Base-by-base conservation (phyloP, 495 filamentous ascomycete genomes). In the Trichoderma asperelloides region DNA sequence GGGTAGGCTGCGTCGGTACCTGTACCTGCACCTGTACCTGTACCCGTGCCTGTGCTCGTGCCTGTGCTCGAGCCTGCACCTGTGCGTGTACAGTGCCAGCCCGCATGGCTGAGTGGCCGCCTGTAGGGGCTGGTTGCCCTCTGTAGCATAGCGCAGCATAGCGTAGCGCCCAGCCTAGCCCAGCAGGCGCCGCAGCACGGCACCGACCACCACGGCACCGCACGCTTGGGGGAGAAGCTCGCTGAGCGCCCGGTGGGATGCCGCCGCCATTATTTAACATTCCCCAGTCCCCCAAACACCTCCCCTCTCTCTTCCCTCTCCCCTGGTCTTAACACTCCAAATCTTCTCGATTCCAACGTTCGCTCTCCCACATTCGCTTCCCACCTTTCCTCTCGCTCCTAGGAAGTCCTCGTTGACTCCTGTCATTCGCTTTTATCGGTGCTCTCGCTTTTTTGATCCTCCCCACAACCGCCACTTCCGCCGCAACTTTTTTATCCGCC, bases 331-430 rank as follows among this genome's bases (percentile, higher is more conserved):
- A 37, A 55, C 27, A 27, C 23, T 60, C 27, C 55, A 60, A 55
- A 60, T 15, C 55, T 28, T 60, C 27, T 60, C 55, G 23, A 60
- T 25, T 28, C 55, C 33, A 60, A 60, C 55, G 55, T 21, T 60
- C 55, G 55, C 71, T 72, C 77, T 76, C 78, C 78, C 79, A 81
- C 80, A 71, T 73, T 82, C 80, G 80, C 81, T 83, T 79, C 79
- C 75, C 41, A n/a, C n/a, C 41, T 21, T 70, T 73, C 74, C 77
- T 72, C 69, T 63, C 70, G 69, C 73, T 72, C 72, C 70, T 72
- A 83, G 84, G 84, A 85, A 84, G 82, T 83, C 84, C 84, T 86
- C 82, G 84, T 81, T 74, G 84, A 78, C 83, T 86, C 84, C 84
- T 85, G 81, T 85, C 84, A 84, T 81, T 86, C 82, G 82, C 83